A percentile compares a stretch with the other conserved stretches of the same genome.
Conservation (phyloP, 257 asterid species). For the Ilex aquifolium region DNA sequence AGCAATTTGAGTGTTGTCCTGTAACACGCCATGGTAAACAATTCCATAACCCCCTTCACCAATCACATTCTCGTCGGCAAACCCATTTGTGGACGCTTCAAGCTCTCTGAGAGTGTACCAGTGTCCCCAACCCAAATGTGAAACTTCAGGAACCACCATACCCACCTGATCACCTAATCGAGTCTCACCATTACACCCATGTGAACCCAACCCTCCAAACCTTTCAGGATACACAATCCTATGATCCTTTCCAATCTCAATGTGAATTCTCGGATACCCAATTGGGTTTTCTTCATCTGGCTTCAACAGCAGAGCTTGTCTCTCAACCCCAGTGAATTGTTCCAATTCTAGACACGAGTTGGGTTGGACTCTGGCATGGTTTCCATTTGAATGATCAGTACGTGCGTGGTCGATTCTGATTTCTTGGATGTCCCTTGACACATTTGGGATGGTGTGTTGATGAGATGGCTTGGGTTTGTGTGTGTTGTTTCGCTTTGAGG, state of each 20-base stretch:
- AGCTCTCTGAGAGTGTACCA: slow-evolving; percentile 3
- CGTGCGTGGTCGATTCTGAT: not conserved
- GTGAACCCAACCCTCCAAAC: not conserved
- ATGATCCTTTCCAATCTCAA: slow-evolving; percentile 1
- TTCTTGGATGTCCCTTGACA: not conserved
- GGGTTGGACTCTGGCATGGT: not conserved
- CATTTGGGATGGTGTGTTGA: slow-evolving; percentile 1
- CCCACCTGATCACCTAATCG: not conserved
- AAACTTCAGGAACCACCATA: not conserved
- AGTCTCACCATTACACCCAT: not conserved
- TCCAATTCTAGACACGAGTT: not conserved
- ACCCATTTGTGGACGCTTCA: not conserved
- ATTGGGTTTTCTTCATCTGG: not conserved
- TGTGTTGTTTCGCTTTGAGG: slow-evolving; percentile 2
- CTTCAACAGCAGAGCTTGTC: not conserved
- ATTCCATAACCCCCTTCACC: not conserved
- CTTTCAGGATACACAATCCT: not conserved
- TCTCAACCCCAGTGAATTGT: not conserved
- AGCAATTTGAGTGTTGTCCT: not conserved
- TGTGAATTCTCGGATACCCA: not conserved
- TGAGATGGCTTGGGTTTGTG: not conserved
- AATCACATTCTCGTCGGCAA: not conserved
- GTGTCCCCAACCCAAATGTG: not conserved
- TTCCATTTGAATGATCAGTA: not conserved
- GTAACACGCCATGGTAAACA: not conserved